These are phyloP conservation scores for Chalciporus pseudorubinellus DNA, from an alignment of 768 basidiomycete species.

Conservation along the genomic window DNA sequence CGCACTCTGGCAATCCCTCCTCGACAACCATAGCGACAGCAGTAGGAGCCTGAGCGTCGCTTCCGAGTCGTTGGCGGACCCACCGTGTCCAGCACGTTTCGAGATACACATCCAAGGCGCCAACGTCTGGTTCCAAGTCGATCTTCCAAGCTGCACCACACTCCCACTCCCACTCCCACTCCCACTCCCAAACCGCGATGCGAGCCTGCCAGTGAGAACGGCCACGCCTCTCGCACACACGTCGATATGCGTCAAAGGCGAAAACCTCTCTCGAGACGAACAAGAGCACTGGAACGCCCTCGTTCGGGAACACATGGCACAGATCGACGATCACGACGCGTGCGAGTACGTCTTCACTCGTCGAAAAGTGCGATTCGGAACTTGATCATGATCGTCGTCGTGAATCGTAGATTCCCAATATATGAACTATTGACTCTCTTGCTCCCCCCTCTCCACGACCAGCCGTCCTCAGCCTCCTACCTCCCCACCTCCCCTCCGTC, in stretches of 20 bases:
- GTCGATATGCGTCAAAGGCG: constrained; percentile 45
- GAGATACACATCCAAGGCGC: constrained; percentile 31
- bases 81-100: constrained; percentile 33
- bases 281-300: constrained; percentile 49
- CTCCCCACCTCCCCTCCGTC: not conserved
- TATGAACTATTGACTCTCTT: constrained; percentile 59
- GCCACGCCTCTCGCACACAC: not conserved
- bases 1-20: constrained; percentile 29
- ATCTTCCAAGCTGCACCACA: constrained; percentile 16
- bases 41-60: not conserved
- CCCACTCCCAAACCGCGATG: no score
- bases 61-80: constrained; percentile 5
- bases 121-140: constrained; percentile 38
- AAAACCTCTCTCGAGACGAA: constrained; percentile 42
- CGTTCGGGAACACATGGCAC: constrained; percentile 37
- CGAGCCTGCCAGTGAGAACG: not conserved
- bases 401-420: constrained; percentile 48
- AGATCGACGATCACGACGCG: constrained; percentile 32
- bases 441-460: constrained; percentile 56
- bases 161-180: constrained; percentile 9
- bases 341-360: constrained; percentile 27
- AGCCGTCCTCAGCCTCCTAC: constrained; percentile 12
- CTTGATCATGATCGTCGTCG: no score
- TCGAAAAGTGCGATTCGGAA: no score
- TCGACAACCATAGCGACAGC: constrained; percentile 11